Base-by-base conservation (phyloP, 176 grass and related monocot species). In the Oryza coarctata region DNA sequence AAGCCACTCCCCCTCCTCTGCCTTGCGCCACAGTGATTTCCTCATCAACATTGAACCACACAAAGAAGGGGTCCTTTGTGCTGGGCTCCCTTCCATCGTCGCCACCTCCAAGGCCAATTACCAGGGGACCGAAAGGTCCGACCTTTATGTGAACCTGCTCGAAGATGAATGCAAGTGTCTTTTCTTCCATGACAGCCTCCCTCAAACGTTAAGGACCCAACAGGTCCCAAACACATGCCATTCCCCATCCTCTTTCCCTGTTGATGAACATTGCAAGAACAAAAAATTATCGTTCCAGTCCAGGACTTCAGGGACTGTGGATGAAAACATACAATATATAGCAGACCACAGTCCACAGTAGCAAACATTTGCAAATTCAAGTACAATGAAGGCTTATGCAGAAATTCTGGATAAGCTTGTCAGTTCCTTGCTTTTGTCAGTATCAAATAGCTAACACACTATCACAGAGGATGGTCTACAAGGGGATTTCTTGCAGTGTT, bases 1-100 rank as follows among this genome's bases (percentile, higher is more conserved):
- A 94, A 4, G 95, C 95, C 33, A 92, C 76, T 23, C 95, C 95
- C 4, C 95, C 92, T 1, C 95, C 88, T 82, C 90, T 90, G 44
- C 95, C 95, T 84, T 94, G 92, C 0, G 95, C 95, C 27, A 98
- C 90, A 27, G 95, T 90, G 15, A 98, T 94, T 80, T 94, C 92
- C 80, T 98, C 92, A 29, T 98, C 92, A 9, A 98, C 88, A 73
- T 94, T 94, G 81, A 98, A 91, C 92, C 95, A 98, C 31, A 98
- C 13, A 68, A 98, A 98, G 77, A 98, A 98, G 0, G 95, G 92
- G 67, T 94, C 92, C 38, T 93, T 98, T 7, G 83, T 93, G 75
- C 81, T 87, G 0, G 95, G 95, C 68, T 98, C 95, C 57, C 84
- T 91, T 32, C 12, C 34, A 20, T 43, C 61, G 0, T 78, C 57